Base-by-base conservation (phyloP, 2,329 filamentous ascomycete genomes). In the Parafenestella ontariensis region DNA sequence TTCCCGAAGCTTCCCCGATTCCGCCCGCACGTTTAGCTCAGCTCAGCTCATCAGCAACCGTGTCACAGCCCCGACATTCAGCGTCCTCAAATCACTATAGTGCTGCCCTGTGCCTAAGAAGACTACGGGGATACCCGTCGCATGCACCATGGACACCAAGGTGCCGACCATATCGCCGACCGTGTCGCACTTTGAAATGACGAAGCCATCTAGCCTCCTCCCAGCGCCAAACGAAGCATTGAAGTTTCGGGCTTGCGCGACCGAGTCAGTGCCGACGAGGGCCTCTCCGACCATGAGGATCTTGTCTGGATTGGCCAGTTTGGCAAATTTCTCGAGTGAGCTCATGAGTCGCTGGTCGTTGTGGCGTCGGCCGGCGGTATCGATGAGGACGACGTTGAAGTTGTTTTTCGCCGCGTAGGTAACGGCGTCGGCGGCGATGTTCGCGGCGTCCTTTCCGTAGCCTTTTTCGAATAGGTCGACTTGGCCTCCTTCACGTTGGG, bases 121-220 rank as follows among this genome's bases (percentile, higher is more conserved):
- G 10, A 98, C 84, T 18, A 99, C 92, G 0, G 96, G 96, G 41
- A 99, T 96, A 24, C 94, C 92, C 3, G 96, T 99, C 3, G 95
- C 94, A 78, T 98, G 94, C 34, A 99, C 94, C 82, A 99, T 94
- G 74, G 91, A 96, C 59, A 99, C 95, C 60, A 99, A 81, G 2
- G 94, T 97, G 2, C 89, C 92, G 39, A 97, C 92, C 93, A 98
- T 98, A 78, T 97, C 94, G n/a, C 95, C 96, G 33, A 99, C 96
- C 0, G 95, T 99, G 79, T 99, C 95, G 75, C 95, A 98, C 78
- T 99, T 99, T 56, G 89, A 94, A 67, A 99, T 97, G 73, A 99
- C 96, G 77, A 99, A 99, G 5, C 95, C 95, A 77, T 99, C 96
- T 33, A 99, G 83, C 24, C 86, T 85, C 52, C 94, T 83, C 13